Base-by-base conservation (phyloP, 768 basidiomycete species). In the Cystofilobasidium capitatum region DNA sequence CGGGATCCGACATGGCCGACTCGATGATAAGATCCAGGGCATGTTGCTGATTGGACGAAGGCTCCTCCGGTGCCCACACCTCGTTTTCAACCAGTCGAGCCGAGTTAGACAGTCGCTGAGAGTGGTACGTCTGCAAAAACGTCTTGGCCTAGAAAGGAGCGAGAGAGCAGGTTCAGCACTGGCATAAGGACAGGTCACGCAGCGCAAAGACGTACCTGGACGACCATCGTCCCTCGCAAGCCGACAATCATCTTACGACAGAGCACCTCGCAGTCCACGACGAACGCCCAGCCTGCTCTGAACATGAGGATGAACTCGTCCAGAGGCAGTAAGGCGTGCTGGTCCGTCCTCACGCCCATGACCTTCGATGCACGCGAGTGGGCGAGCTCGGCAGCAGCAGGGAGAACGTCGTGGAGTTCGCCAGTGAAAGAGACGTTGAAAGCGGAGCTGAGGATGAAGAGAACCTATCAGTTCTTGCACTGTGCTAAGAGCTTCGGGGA, bases 11-110 rank as follows among this genome's bases (percentile, higher is more conserved):
- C 36, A 96, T 84, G 8, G 94, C 93, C 31, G 86, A 84, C 70
- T 88, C 85, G 22, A 96, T 81, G 59, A 99, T 77, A 12, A 86
- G 79, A 72, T 88, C 82, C 42, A 86, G 82, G n/a, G 84, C 79
- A 58, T 81, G 82, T 77, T 98, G 94, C 33, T 89, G 77, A 5
- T 79, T 70, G 5, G 79, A 73, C 0, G 85, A 79, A 17, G 94
- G 84, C 65, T 96, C 89, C 17, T 84, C 81, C 20, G 88, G 88
- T 66, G 81, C 84, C 96, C 96, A 98, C 69, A 87, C 88, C 74
- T 99, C 96, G 71, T 97, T 91, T 76, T 98, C 92, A 10, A 99
- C 94, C 33, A 90, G 79, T 75, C 88, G 90, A 33, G 94, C 93
- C 3, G 87, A 88, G 64, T 82, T 82, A 3, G 86, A 83, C 51